Evolutionary conservation across 495 filamentous ascomycete species (phyloP), one percentile per base, ranked within the genome.

Genomic region (Pyrenula aspistea): DNA sequence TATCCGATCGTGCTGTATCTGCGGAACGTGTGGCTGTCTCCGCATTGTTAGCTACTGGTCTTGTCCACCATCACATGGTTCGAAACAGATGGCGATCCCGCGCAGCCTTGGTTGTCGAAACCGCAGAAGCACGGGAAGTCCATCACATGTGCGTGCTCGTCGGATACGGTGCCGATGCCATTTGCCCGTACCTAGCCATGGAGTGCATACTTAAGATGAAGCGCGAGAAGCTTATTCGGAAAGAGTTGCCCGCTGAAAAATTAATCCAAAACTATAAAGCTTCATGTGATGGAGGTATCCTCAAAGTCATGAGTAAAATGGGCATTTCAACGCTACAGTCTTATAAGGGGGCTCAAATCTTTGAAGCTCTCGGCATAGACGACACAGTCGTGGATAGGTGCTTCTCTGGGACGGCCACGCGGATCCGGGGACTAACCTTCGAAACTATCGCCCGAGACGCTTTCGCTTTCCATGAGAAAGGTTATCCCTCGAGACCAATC

Each of bases 291-390:
- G 93, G 93, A 63, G 93, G 93, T 71, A 96, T 99, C 59, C 78
- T 99, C 57, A 99, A 99, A 76, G 93, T 99, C 67, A 99, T 99
- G 93, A 95, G 89, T 73, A 99, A 99, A 78, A 99, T 99, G 93
- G 93, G 93, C 73, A 99, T 99, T 63, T 99, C 93, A 11, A 99
- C 93, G 51, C 76, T 99, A 50, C 89, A 93, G 68, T 94, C 88
- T 62, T 99, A 99, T 78, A 99, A 99, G 77, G 93, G 93, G 68
- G 93, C 93, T 55, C 93, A 99, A 74, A 99, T 99, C 61, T 99
- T 97, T 61, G 93, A 99, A 68, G 93, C 94, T n/a, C 84, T 99
- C 50, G 93, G 93, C 70, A 84, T 99, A 25, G 93, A 97, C 65
- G 92, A 96, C 67, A 81, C 79, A 11, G 93, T 99, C 55, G 92